Base-by-base conservation (phyloP, 1,139 yeast genomes). In the Yamadazyma sp. region DNA sequence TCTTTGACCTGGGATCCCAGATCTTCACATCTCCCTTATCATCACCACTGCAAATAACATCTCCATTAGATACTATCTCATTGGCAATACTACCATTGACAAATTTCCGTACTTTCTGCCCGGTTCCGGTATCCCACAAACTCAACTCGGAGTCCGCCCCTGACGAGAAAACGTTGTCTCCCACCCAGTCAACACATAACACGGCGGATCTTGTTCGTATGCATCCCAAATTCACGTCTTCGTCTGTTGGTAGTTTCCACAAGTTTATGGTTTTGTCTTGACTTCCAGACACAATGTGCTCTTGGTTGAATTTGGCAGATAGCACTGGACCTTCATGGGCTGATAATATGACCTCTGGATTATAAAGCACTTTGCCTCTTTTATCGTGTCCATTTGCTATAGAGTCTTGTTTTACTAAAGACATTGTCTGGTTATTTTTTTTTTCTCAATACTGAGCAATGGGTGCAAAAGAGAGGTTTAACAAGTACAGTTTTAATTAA, bases 1-100 rank as follows among this genome's bases (percentile, higher is more conserved):
- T 47, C 49, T 76, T 81, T 11, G 73, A 68, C 39, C 88, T 61
- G 15, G 67, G 64, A 48, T 86, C 95, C 92, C 92, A 86, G 2
- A 79, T 35, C 7, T 65, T 63, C 1, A 76, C 64, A 4, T 58
- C 44, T 0, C 90, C 89, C 50, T 82, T 89, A 51, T 86, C 95
- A 13, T 82, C 70, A 3, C 78, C 88, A 22, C 83, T 72, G 3
- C 73, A 65, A 4, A 74, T 48, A 17, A 62, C 61, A 3, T 60
- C 68, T 53, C 34, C 60, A 54, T 18, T 52, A 51, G 42, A 22
- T 47, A 39, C 53, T 1, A 85, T 58, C 44, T 81, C 73, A 51
- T 86, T 85, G 3, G 84, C 79, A 2, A 45, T 42, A 11, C 42
- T 38, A 27, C 24, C 30, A 25, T 40, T 45, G 17, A 56, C 57